Base-by-base conservation (phyloP, 2,329 filamentous ascomycete genomes). In the Colletotrichum brevisporum region DNA sequence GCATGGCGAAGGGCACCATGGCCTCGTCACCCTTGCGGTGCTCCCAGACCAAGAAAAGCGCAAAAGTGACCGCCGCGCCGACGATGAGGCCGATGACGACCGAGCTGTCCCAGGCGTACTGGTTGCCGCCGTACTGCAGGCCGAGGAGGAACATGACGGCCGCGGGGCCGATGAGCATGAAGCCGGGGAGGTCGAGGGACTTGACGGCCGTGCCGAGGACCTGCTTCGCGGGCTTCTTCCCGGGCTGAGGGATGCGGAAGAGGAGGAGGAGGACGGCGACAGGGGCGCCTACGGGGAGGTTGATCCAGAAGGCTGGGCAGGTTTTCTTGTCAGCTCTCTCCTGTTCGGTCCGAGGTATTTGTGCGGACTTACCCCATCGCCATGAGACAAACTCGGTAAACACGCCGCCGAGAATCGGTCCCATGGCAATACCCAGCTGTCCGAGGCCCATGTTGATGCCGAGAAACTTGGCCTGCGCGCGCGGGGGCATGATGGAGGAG, bases 1-100 rank as follows among this genome's bases (percentile, higher is more conserved):
- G 57, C 39, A 89, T 78, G 0, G 82, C 81, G 2, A 81, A 78
- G 0, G 84, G 81, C 5, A 89, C 78, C 80, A 88, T 87, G 27
- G 86, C 85, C 1, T 79, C 75, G 43, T 84, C 83, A 5, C 83
- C 85, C 66, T 75, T 74, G n/a, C 75, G 76, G 63, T 74, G 75
- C 57, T 87, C 82, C 82, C 84, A 86, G 9, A 75, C 48, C 4
- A 79, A 27, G 69, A 83, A 85, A n/a, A 79, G 24, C 3, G 78
- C 51, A 4, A 79, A 72, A 0, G 77, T 75, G 3, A 72, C 77
- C 1, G 70, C 78, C 1, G 79, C 69, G n/a, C 82, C 82, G 54
- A 76, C 74, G 59, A 85, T 80, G 10, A 83, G 74, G 1, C 83
- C 81, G 21, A 84, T 79, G 5, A 84, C 76, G 0, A 72, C 73